Evolutionary conservation across 441 rosid genomes (phyloP).

Genomic region (Pelargonium exstipulatum): DNA sequence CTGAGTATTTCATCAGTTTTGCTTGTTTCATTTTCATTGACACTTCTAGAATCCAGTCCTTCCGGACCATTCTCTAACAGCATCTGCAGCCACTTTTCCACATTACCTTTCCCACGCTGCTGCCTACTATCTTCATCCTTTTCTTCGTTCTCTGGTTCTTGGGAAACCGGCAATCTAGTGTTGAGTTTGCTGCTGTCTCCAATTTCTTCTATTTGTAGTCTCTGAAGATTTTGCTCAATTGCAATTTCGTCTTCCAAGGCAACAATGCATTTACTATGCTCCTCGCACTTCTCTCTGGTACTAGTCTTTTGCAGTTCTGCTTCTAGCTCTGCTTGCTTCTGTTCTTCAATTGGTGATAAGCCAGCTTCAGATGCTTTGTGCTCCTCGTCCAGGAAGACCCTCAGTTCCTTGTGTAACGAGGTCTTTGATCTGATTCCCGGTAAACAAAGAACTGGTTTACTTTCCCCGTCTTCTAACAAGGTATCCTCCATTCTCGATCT

Average conservation of each 20-base stretch:
- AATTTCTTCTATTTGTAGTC: conserved; percentile 22
- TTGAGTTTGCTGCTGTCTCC: conserved; percentile 34
- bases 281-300: conserved; percentile 25
- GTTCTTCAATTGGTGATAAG: conserved; percentile 30
- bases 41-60: conserved; percentile 32
- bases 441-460: conserved; percentile 44
- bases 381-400: conserved; percentile 60
- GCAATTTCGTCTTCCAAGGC: conserved; percentile 31
- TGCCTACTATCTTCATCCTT: conserved; percentile 58
- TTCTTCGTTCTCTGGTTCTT: conserved; percentile 47
- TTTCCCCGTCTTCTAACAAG: conserved; percentile 41
- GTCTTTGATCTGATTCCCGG: conserved; percentile 52
- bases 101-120: conserved; percentile 77
- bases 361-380: conserved; percentile 47
- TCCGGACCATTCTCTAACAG: conserved; percentile 52
- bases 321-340: conserved; percentile 36
- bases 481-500: conserved; percentile 57
- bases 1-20: conserved; percentile 45
- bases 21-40: conserved; percentile 26
- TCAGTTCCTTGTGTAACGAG: conserved; percentile 57
- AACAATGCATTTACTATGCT: conserved; percentile 32
- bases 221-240: conserved; percentile 37
- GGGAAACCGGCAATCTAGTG: conserved; percentile 26
- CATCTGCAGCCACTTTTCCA: conserved; percentile 87
- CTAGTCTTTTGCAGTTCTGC: conserved; percentile 23